Percentiles rank a stretch among this genome's conserved stretches.
These are phyloP conservation scores for Cyclostephanos tholiformis DNA, from an alignment of 108 stramenopile species.

Conservation along the genomic window DNA sequence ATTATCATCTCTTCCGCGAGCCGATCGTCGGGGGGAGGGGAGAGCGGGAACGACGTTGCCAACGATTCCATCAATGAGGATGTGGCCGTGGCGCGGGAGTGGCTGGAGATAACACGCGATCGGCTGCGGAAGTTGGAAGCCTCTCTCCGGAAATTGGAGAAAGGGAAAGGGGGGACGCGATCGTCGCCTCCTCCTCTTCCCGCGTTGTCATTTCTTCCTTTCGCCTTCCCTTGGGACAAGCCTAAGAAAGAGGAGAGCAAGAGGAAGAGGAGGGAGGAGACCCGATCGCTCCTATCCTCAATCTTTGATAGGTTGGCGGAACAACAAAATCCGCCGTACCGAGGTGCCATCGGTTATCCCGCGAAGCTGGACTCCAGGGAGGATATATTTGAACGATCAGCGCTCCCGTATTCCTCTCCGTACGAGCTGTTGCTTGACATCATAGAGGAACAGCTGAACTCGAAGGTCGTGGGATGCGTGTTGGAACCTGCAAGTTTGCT, in stretches of 20 bases:
- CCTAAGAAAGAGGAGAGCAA: slow-evolving; percentile 9
- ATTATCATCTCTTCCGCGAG: slow-evolving; percentile 27
- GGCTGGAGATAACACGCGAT: slow-evolving; percentile 38
- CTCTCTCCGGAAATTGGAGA: slow-evolving; percentile 20
- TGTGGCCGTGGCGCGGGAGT: background rate
- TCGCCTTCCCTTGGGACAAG: slow-evolving; percentile 22
- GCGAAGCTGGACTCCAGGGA: slow-evolving; percentile 54
- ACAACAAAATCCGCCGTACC: slow-evolving; percentile 62
- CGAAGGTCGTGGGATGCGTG: slow-evolving; percentile 74
- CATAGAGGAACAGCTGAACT: slow-evolving; percentile 72
- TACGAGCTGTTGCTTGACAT: slow-evolving; percentile 75
- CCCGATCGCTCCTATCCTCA: slow-evolving; percentile 23
- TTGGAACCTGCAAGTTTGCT: slow-evolving; percentile 83
- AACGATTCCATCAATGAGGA: background rate
- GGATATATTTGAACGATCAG: slow-evolving; percentile 35
- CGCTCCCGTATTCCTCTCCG: slow-evolving; percentile 61
- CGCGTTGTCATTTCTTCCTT: background rate
- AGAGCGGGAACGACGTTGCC: background rate
- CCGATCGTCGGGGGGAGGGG: background rate
- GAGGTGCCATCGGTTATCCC: slow-evolving; percentile 82
- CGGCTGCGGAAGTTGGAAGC: slow-evolving; percentile 32
- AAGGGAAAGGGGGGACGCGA: background rate
- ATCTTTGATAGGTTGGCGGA: slow-evolving; percentile 32
- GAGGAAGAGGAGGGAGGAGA: background rate
- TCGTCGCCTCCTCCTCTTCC: background rate